Evolutionary conservation across 805 yeast species (phyloP).

Genomic region (Metschnikowia amazonensis): DNA sequence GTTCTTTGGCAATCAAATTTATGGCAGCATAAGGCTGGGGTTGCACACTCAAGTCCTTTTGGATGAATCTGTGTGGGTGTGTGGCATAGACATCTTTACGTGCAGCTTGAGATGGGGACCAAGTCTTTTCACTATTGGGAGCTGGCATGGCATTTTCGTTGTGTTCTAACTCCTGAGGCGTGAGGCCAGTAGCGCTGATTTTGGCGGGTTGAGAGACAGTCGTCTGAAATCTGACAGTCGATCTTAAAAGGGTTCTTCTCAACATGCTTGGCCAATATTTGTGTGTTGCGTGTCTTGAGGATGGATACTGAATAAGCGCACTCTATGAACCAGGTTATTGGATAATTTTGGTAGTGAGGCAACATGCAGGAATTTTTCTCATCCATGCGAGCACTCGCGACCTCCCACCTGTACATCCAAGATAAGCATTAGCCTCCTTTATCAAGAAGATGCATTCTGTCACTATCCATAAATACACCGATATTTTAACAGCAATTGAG

Average conservation of each 20-base stretch:
- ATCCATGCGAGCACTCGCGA: background rate
- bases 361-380: constrained; percentile 3
- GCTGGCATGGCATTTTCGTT: constrained; percentile 54
- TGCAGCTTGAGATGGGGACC: constrained; percentile 69
- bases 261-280: constrained; percentile 5
- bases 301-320: constrained; percentile 5
- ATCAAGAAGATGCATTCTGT: constrained; percentile 12
- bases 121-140: constrained; percentile 65
- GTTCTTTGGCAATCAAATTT: constrained; percentile 72
- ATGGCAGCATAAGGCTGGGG: constrained; percentile 84
- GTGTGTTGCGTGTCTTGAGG: background rate
- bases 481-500: constrained; percentile 14
- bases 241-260: constrained; percentile 10
- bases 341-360: constrained; percentile 3
- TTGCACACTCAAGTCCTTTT: constrained; percentile 60
- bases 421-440: background rate
- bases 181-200: constrained; percentile 17
- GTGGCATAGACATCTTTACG: constrained; percentile 51
- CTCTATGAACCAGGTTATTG: constrained; percentile 5
- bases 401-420: constrained; percentile 3
- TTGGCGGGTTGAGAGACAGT: constrained; percentile 10
- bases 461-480: constrained; percentile 11
- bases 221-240: constrained; percentile 13
- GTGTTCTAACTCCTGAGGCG: constrained; percentile 18
- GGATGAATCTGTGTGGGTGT: constrained; percentile 63